A percentile compares a stretch with the other conserved stretches of the same genome.
These are phyloP conservation scores for Casuarina cunninghamiana DNA, from an alignment of 306 rosid genomes.

Conservation along the genomic window DNA sequence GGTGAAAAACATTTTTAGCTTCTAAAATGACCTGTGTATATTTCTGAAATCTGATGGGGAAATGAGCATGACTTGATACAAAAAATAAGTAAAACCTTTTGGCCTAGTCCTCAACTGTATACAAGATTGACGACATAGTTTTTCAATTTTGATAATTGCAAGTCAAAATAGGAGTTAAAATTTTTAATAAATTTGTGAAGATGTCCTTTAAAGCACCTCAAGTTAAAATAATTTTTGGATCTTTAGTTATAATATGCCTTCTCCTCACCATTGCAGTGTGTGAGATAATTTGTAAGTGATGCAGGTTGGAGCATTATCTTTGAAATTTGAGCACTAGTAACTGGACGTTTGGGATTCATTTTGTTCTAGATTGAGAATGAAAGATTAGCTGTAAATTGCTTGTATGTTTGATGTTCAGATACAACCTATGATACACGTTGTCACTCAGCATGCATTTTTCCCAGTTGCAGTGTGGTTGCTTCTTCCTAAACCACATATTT, in stretches of 20 bases:
- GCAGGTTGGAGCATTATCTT: background rate
- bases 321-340: background rate
- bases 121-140: background rate
- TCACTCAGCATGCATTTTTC: no score
- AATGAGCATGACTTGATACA: background rate
- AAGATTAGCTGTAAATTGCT: no score
- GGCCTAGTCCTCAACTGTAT: background rate
- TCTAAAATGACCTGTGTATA: no score
- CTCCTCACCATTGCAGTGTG: background rate
- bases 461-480: no score
- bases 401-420: no score
- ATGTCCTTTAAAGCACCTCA: background rate
- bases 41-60: background rate
- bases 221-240: background rate
- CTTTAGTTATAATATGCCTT: background rate
- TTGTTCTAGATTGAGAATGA: background rate
- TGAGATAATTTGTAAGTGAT: background rate
- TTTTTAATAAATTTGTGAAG: no score
- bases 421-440: no score
- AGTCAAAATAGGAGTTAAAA: no score
- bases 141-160: no score
- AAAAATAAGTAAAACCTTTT: no score
- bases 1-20: background rate
- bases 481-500: no score
- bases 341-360: background rate